phyloP scores from a whole-genome alignment of 495 filamentous ascomycete genomes.

The Hyaloscypha bicolor region DNA sequence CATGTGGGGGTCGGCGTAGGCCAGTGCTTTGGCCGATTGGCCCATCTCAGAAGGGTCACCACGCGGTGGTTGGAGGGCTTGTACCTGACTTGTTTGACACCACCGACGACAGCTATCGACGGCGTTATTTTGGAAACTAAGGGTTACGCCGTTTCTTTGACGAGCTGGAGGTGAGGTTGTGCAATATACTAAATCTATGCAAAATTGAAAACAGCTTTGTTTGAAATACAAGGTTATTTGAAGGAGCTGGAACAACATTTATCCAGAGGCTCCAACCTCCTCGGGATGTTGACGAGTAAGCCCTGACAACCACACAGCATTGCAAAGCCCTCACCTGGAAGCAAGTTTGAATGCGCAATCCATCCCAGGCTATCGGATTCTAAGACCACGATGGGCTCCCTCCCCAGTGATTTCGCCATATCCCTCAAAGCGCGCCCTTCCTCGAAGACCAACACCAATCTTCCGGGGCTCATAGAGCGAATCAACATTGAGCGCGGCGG shows the following conservation, averaged over 20 bases:
- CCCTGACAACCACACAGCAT: background rate
- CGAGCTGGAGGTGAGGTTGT: background rate
- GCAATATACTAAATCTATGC: background rate
- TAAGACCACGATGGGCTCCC: conserved; percentile 32
- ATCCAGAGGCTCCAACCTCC: no score
- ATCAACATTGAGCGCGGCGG: conserved; percentile 75
- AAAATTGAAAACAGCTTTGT: no score
- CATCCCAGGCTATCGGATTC: background rate
- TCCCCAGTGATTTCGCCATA: conserved; percentile 56
- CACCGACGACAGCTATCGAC: background rate
- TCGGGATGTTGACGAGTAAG: no score
- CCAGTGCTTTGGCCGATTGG: background rate
- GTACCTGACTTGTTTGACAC: conserved; percentile 5
- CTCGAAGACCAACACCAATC: conserved; percentile 37
- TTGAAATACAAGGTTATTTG: no score
- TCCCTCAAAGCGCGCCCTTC: conserved; percentile 64
- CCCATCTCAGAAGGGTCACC: background rate
- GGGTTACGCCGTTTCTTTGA: background rate
- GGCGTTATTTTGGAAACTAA: background rate
- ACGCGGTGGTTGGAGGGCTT: background rate
- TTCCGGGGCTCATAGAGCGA: conserved; percentile 72
- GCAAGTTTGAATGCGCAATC: background rate
- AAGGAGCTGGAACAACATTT: no score
- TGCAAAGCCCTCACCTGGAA: background rate
- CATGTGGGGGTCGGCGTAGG: background rate